These are phyloP conservation scores for Hyphodiscus sp. DNA, from an alignment of 2,329 filamentous ascomycete species.

Conservation along the genomic window DNA sequence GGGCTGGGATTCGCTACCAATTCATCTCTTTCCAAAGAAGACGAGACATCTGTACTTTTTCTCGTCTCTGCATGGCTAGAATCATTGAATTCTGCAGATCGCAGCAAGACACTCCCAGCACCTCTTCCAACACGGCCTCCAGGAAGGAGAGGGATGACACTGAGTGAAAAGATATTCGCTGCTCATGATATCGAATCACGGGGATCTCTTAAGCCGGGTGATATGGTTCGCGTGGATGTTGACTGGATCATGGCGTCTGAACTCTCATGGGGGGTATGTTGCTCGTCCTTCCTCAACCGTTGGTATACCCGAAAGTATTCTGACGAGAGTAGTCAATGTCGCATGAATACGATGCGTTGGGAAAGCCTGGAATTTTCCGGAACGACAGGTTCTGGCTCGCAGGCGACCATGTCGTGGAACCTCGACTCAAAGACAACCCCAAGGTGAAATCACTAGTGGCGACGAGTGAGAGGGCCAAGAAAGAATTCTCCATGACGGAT, in stretches of 20 bases:
- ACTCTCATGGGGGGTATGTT: conserved; percentile 31
- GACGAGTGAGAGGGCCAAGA: conserved; percentile 31
- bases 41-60: conserved; percentile 24
- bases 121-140: not conserved
- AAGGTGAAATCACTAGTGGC: conserved; percentile 33
- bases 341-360: too few relatives aligned
- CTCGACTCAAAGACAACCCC: conserved; percentile 33
- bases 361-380: conserved; percentile 38
- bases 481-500: conserved; percentile 39
- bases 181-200: conserved; percentile 33
- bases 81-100: conserved; percentile 4
- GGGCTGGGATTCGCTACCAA: conserved; percentile 20
- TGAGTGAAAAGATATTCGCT: conserved; percentile 39
- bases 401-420: conserved; percentile 42
- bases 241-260: conserved; percentile 43
- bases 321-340: too few relatives aligned
- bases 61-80: conserved; percentile 22
- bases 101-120: not conserved
- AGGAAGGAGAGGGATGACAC: conserved; percentile 32
- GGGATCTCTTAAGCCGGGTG: conserved; percentile 32
- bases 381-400: conserved; percentile 46
- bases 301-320: too few relatives aligned
- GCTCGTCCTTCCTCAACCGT: too few relatives aligned
- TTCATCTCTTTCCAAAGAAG: conserved; percentile 6
- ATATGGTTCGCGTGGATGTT: conserved; percentile 36